Base-by-base conservation (phyloP, 768 basidiomycete species). In the Phaffia tasmanica region DNA sequence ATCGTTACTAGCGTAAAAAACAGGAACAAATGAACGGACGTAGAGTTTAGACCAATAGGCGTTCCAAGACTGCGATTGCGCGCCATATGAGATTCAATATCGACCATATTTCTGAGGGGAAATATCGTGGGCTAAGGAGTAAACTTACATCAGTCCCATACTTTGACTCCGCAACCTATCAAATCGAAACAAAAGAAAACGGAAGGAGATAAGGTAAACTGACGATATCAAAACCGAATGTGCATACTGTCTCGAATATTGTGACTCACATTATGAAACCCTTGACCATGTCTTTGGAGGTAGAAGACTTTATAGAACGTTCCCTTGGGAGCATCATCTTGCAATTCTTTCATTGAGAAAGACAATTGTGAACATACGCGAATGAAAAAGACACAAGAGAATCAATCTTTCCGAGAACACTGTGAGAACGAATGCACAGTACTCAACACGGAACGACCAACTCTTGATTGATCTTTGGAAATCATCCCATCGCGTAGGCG, bases 111-210 rank as follows among this genome's bases (percentile, higher is more conserved):
- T 11, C 35, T 11, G 35, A 42, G 11, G 35, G 4, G 35, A 42
- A 4, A 42, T 11, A 5, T 35, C 30, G 32, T 30, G 15, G 8
- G 16, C 18, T 57, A 35, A 21, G 15, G 21, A 32, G 9, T 58
- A 1, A 15, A 47, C 61, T 6, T 32, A 62, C 61, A 48, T 62
- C 61, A 18, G 48, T 51, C 9, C 61, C 61, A 32, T 50, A 62
- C 9, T 62, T 48, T 15, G 61, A 49, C 27, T 62, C 61, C 21
- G 61, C 61, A 51, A 62, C 61, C 27, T 62, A 50, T 48, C 49
- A 47, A 27, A 25, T 29, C 4, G 47, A 27, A 25, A 11, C 46
- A 9, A 7, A n/a, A n/a, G n/a, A n/a, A 51, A 23, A 32, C 3
- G 18, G 21, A 16, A 1, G 30, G 48, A 11, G n/a, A 23, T 27